phyloP scores from a whole-genome alignment of 1,284 basidiomycete species.

The Lentinula novae-zelandiae region DNA sequence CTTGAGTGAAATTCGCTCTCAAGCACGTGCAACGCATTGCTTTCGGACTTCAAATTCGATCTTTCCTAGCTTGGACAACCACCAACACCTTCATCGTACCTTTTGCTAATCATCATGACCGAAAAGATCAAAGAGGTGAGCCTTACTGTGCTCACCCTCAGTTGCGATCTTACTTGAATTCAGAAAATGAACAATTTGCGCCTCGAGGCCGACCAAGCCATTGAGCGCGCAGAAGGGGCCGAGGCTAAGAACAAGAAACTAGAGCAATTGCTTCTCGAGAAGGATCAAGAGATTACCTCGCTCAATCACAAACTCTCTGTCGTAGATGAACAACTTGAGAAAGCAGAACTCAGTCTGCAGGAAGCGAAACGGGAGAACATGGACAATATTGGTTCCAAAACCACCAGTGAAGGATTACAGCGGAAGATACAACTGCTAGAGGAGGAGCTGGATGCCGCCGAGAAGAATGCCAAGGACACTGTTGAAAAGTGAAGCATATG shows the following conservation, averaged over 20 bases:
- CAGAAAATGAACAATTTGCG: conserved; percentile 73
- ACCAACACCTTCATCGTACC: conserved; percentile 1
- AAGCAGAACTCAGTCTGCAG: conserved; percentile 69
- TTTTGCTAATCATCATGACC: conserved; percentile 37
- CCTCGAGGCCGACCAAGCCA: conserved; percentile 81
- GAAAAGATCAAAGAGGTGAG: conserved; percentile 75
- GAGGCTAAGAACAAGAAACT: conserved; percentile 83
- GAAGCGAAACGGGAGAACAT: conserved; percentile 69
- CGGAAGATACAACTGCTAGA: conserved; percentile 93
- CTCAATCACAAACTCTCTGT: conserved; percentile 74
- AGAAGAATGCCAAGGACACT: conserved; percentile 97
- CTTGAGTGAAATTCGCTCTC: neutral
- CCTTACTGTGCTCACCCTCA: conserved; percentile 6
- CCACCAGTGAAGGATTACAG: conserved; percentile 71
- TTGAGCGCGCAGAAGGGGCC: conserved; percentile 78
- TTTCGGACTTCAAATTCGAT: neutral
- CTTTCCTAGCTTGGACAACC: neutral
- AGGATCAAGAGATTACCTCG: conserved; percentile 88
- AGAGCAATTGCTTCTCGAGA: conserved; percentile 78
- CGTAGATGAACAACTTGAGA: conserved; percentile 75
- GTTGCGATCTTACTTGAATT: neutral
- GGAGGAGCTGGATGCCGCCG: conserved; percentile 92
- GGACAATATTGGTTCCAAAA: conserved; percentile 75
- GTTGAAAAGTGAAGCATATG: conserved; percentile 83
- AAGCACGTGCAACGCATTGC: neutral